Evolutionary conservation across 1,284 basidiomycete species (phyloP), one percentile per base, ranked within the genome.

Genomic region (Vanrija humicola): DNA sequence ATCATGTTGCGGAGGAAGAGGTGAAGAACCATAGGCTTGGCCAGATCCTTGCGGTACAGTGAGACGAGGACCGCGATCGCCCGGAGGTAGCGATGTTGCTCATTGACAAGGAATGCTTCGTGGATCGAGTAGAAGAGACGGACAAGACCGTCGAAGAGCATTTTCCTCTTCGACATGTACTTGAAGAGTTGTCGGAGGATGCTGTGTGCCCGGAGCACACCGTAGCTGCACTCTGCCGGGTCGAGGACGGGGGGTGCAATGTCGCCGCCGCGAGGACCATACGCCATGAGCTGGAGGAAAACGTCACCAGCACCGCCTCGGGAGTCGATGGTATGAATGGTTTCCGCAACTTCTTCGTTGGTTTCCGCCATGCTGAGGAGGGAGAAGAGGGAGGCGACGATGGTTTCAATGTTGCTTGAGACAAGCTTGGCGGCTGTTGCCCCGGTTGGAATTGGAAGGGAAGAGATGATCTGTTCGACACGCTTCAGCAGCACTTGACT

Each of bases 51-150:
- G 44, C 78, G 67, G 54, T 83, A 82, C 23, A 82, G 78, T 2
- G 90, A 80, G 25, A 90, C 79, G 80, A 88, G 85, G 15, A 95
- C 72, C 19, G 83, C 84, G 23, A 96, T 77, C 0, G 85, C 83
- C 53, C 89, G 86, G 29, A 94, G 71, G 28, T 88, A 77, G 6
- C 93, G 84, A 44, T 86, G 74, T 71, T 96, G 90, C 67, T 96
- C 90, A 68, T 90, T 90, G 60, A 95, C 82, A 43, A 97, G 80
- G n/a, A 85, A 85, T 0, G 85, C 84, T 3, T 78, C 73, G 56
- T 88, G 82, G 26, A 93, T 77, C 40, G 81, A 79, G 7, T 85
- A 80, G 61, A 95, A 84, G 9, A 95, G 77, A 51, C 84, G 83
- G 53, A 88, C 84, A 19, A 91, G 71, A 43, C 90, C 81, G 61